Evolutionary conservation across 352 stramenopile genomes (phyloP).

Genomic region (Phytophthora sansomeana): DNA sequence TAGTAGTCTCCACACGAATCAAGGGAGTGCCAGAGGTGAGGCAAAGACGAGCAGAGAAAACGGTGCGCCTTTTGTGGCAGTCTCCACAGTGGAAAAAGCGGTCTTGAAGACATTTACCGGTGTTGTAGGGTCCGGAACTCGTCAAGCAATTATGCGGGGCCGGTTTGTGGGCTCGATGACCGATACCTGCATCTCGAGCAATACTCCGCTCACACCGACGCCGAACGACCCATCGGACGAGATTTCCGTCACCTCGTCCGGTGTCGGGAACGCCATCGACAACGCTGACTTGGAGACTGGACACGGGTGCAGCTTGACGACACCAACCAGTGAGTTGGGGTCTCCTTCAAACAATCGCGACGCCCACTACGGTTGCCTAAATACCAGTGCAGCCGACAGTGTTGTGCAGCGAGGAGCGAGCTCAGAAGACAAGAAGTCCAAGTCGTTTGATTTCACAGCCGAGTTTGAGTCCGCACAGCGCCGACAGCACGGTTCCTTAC

Average conservation of each 20-base stretch:
- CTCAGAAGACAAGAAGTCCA: constrained; percentile 21
- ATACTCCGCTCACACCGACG: constrained; percentile 23
- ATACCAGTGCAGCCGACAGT: not conserved
- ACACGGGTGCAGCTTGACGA: constrained; percentile 20
- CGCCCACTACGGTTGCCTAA: constrained; percentile 29
- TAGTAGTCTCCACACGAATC: not conserved
- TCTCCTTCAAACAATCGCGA: constrained; percentile 25
- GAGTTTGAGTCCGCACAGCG: constrained; percentile 27
- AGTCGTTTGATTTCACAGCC: constrained; percentile 27
- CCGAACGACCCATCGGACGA: constrained; percentile 16
- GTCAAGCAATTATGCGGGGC: constrained; percentile 16
- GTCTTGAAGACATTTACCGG: not conserved
- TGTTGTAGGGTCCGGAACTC: not conserved
- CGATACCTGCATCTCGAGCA: constrained; percentile 35
- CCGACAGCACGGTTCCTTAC: constrained; percentile 25
- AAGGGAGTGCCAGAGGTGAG: not conserved
- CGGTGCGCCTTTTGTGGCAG: constrained; percentile 10
- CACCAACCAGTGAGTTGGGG: constrained; percentile 11
- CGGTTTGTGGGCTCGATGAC: constrained; percentile 19
- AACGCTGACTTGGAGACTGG: constrained; percentile 17
- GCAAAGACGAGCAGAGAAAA: not conserved
- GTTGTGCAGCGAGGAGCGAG: not conserved
- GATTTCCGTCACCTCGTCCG: constrained; percentile 10
- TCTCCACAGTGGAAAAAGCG: constrained; percentile 12
- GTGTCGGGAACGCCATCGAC: constrained; percentile 19